Base-by-base conservation (phyloP, 1,284 basidiomycete species). In the Tranzscheliella williamsii region DNA sequence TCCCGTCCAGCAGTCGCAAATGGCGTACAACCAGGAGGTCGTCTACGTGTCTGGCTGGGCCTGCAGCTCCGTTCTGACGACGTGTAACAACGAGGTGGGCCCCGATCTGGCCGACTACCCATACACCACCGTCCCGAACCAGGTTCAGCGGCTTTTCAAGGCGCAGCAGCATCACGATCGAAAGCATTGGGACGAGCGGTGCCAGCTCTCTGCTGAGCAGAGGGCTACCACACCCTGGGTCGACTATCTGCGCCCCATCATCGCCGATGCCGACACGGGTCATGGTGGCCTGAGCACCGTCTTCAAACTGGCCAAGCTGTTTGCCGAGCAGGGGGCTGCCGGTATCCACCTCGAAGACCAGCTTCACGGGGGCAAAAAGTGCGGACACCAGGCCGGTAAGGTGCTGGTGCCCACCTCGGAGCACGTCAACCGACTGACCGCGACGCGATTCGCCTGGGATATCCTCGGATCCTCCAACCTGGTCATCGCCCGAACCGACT, bases 31-130 rank as follows among this genome's bases (percentile, higher is more conserved):
- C 79, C 90, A 95, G 73, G 91, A 97, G 76, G 88, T 91, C 18
- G 88, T 97, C 38, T 98, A 98, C 78, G 84, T 99, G 21, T 95
- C 91, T 30, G 94, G 94, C 21, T 99, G 94, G 93, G 96, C 92
- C 52, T 84, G 92, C 47, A 83, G 91, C 41, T 91, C 90, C 20
- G 74, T 77, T 13, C 60, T 78, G 21, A 77, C 74, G 27, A 95
- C 92, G 2, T 88, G 86, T 23, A 89, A 86, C 73, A 93, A 97
- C 74, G 95, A 98, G 81, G 93, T 96, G 43, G 94, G 94, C 34
- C 94, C 94, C 30, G 94, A 98, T 82, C 86, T 98, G 76, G 95
- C 93, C 23, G 79, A 94, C 78, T 94, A 94, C 77, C 91, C 91
- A 0, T 94, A 92, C 78, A 93, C 90, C 6, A 94, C 91, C 0